Base-by-base conservation (phyloP, 2,329 filamentous ascomycete genomes). In the Drechslerella coelobrocha region DNA sequence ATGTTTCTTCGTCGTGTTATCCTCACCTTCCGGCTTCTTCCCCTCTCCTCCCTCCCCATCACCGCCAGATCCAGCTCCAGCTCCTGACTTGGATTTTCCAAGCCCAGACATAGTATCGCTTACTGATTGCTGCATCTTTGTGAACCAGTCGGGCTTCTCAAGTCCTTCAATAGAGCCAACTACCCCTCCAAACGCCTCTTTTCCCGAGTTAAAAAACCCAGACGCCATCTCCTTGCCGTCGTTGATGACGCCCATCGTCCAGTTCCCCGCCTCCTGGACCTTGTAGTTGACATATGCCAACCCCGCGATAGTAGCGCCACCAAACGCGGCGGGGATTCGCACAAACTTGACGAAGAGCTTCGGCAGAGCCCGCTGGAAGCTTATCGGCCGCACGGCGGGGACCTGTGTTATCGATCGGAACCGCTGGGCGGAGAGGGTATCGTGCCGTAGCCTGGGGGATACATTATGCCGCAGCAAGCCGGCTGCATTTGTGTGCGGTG, bases 211-310 rank as follows among this genome's bases (percentile, higher is more conserved):
- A 52, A 72, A 75, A 10, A 74, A 71, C 17, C 71, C 85, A 2
- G 86, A 83, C 12, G 92, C 87, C 7, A 86, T 85, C 73, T 95
- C 90, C 41, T 84, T 88, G 2, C 91, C 89, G 65, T 84, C 85
- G 61, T 85, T 87, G 76, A 94, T 87, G 29, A 96, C 77, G 75
- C 95, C 91, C 72, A 89, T 83, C 1, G 87, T 89, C 79, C 89
- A 92, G 68, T 85, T 91, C 68, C 89, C 89, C 21, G 89, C 89
- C 82, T 91, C 90, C 61, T 88, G 87, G 73, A 94, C 93, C 80
- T 99, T 94, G 78, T 99, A 97, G 78, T 99, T 94, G 52, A 99
- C 81, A 84, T 96, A 99, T 24, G 92, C 92, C 68, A 95, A 81
- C 1, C 90, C 90, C 12, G 91, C 92, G 74, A 99, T 85, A 77